phyloP scores from a whole-genome alignment of 352 stramenopile species.

The Globisporangium splendens region DNA sequence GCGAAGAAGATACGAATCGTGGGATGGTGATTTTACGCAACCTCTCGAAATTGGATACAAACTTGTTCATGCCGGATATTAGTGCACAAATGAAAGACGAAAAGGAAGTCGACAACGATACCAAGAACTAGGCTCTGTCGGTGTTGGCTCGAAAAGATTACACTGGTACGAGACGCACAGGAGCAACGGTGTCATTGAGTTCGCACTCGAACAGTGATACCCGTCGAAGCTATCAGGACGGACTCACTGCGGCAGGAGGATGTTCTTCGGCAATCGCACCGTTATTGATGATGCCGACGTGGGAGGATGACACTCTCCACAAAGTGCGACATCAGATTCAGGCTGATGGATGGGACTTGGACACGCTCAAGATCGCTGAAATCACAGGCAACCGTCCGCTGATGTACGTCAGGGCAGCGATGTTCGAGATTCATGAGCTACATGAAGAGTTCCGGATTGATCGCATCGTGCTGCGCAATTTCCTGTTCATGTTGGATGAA shows the following conservation, averaged over 20 bases:
- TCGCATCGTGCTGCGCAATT: constrained; percentile 69
- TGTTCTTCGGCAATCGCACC: constrained; percentile 27
- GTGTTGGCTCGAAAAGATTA: constrained; percentile 78
- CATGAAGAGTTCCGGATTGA: constrained; percentile 76
- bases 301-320: constrained; percentile 47
- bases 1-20: constrained; percentile 44
- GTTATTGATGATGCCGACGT: constrained; percentile 50
- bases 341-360: constrained; percentile 67
- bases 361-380: constrained; percentile 69
- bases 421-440: constrained; percentile 81
- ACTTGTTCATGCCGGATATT: constrained; percentile 81
- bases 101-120: constrained; percentile 76
- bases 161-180: constrained; percentile 43
- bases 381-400: constrained; percentile 58
- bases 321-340: constrained; percentile 52
- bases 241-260: constrained; percentile 23
- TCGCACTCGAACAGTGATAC: constrained; percentile 72
- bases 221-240: constrained; percentile 52
- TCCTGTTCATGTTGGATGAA: constrained; percentile 72
- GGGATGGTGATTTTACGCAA: constrained; percentile 63
- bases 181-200: constrained; percentile 53
- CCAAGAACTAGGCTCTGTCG: constrained; percentile 78
- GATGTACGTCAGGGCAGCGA: constrained; percentile 74
- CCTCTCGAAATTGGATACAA: constrained; percentile 73
- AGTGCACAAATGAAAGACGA: constrained; percentile 78